A percentile compares a stretch with the other conserved stretches of the same genome.
These are phyloP conservation scores for Suhomyces atakaporum DNA, from an alignment of 1,139 yeast species.

Conservation along the genomic window DNA sequence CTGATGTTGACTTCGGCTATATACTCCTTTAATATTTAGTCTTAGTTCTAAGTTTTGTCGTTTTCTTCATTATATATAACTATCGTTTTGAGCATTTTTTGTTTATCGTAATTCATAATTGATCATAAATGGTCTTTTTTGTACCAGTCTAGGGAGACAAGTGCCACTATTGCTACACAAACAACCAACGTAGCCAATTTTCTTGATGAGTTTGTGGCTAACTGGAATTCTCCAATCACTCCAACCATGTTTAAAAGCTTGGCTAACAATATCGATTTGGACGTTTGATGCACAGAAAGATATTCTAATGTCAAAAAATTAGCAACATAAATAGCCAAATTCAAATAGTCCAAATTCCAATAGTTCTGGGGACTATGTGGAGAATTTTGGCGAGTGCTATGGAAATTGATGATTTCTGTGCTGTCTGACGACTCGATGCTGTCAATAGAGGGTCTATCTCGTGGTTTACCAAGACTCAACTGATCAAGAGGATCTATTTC, in stretches of 20 bases:
- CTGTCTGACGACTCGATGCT: background rate
- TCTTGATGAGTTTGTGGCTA: background rate
- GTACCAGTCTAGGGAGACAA: too few relatives aligned
- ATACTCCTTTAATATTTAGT: too few relatives aligned
- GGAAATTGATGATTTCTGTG: background rate
- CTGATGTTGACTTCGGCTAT: too few relatives aligned
- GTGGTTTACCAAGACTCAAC: background rate
- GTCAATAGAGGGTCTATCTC: background rate
- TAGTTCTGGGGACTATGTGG: background rate
- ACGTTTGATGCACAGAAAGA: background rate
- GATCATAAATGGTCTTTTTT: too few relatives aligned
- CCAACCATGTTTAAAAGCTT: constrained; percentile 2
- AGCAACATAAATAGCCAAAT: background rate
- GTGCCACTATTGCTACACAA: background rate
- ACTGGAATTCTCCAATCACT: background rate
- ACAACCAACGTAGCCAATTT: background rate
- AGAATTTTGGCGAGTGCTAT: background rate
- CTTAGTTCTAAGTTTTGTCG: too few relatives aligned
- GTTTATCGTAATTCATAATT: too few relatives aligned
- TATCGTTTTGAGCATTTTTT: too few relatives aligned
- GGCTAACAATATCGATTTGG: background rate
- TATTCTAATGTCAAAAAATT: constrained; percentile 4
- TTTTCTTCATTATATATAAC: too few relatives aligned
- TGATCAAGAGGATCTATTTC: background rate
- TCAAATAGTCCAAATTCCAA: background rate